Evolutionary conservation across 495 filamentous ascomycete genomes (phyloP).

Genomic region (Neurospora intermedia): DNA sequence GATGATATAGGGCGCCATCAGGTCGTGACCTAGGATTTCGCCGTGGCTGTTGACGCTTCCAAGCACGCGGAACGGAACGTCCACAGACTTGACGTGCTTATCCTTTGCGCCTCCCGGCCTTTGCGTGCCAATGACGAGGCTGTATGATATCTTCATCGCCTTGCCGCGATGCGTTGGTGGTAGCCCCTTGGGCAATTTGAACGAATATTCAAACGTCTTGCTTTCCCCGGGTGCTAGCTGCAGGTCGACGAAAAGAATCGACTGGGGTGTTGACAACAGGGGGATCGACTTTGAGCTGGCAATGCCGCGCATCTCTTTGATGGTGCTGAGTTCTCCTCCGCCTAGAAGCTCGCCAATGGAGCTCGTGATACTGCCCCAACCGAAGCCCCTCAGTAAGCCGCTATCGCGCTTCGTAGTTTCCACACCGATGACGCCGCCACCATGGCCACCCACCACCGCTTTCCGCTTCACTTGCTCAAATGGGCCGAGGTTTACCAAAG

Average conservation of each 20-base stretch:
- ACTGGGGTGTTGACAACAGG: conserved; percentile 88
- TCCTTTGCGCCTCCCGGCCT: conserved; percentile 64
- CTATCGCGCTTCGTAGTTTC: conserved; percentile 66
- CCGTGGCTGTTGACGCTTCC: conserved; percentile 68
- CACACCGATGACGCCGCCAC: conserved; percentile 69
- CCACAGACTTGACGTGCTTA: conserved; percentile 80
- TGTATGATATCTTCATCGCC: conserved; percentile 89
- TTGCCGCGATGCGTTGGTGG: conserved; percentile 87
- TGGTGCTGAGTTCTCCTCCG: conserved; percentile 74
- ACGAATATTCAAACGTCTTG: conserved; percentile 73
- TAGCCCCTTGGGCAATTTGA: conserved; percentile 73
- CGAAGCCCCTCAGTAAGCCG: conserved; percentile 73
- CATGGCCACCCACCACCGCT: conserved; percentile 79
- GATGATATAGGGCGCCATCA: conserved; percentile 88
- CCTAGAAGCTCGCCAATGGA: conserved; percentile 81
- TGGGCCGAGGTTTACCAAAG: conserved; percentile 73
- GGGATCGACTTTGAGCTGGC: conserved; percentile 73
- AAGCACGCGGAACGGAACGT: conserved; percentile 89
- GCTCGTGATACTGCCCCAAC: conserved; percentile 81
- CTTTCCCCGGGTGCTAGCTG: conserved; percentile 82
- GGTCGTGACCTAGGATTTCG: conserved; percentile 62
- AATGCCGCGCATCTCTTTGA: conserved; percentile 86
- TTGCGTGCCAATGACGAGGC: conserved; percentile 85
- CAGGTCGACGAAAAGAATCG: conserved; percentile 90
- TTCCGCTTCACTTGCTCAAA: conserved; percentile 96